Percentiles rank a stretch among this genome's conserved stretches.
These are phyloP conservation scores for Leccinum truebloodii DNA, from an alignment of 768 basidiomycete species.

Conservation along the genomic window DNA sequence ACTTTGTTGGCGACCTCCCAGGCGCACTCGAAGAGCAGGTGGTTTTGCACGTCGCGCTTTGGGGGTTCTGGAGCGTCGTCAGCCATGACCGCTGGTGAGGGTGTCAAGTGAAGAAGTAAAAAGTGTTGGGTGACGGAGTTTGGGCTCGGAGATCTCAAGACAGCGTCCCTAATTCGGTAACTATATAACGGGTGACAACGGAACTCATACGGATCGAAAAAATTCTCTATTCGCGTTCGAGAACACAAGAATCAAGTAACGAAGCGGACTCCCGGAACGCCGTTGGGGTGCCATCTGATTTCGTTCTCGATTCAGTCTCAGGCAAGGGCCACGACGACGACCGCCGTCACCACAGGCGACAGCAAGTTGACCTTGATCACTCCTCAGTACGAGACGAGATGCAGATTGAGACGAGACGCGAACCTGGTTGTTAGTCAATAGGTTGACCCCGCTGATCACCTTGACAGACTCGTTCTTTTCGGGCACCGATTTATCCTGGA, in stretches of 20 bases:
- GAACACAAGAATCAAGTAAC: conserved; percentile 2
- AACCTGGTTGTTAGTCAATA: conserved; percentile 87
- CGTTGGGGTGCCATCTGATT: background rate
- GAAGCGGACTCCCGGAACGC: background rate
- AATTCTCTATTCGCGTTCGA: background rate
- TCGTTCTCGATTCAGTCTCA: conserved; percentile 13
- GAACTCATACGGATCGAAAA: background rate
- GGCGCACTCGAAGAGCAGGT: conserved; percentile 90
- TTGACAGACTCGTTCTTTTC: conserved; percentile 49
- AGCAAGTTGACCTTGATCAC: conserved; percentile 43
- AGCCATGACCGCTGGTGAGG: conserved; percentile 17
- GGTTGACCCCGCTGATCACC: conserved; percentile 59
- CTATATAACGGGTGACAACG: background rate
- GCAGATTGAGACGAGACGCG: background rate
- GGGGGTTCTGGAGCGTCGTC: conserved; percentile 22
- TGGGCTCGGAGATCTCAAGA: conserved; percentile 11
- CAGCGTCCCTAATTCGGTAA: conserved; percentile 25
- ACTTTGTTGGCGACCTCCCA: conserved; percentile 99
- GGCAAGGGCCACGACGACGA: conserved; percentile 38
- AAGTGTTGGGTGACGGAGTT: conserved; percentile 7
- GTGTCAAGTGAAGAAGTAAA: background rate
- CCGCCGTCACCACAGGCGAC: conserved; percentile 41
- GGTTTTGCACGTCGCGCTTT: conserved; percentile 74
- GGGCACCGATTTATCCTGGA: conserved; percentile 52
- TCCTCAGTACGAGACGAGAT: conserved; percentile 5